Evolutionary conservation across 1,284 basidiomycete species (phyloP).

Genomic region (Sanguinoderma infundibulare): DNA sequence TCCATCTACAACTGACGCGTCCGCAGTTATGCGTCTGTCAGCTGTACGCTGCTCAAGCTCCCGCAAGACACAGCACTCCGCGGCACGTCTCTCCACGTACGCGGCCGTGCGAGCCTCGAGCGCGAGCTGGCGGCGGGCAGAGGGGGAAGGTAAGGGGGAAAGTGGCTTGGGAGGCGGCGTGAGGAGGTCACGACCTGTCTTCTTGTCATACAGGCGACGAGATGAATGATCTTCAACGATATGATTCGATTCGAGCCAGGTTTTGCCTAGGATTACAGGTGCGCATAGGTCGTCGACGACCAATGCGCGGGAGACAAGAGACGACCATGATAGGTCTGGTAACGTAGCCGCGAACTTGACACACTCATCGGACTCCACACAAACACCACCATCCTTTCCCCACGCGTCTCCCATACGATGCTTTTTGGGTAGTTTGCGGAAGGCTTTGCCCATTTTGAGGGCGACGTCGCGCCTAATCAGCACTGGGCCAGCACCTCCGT

Average conservation of each 20-base stretch:
- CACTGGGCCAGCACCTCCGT: background rate
- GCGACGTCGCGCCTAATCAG: constrained; percentile 25
- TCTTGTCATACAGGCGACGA: background rate
- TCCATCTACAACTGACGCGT: background rate
- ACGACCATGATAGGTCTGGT: constrained; percentile 11
- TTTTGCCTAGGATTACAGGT: constrained; percentile 24
- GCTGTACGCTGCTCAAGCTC: background rate
- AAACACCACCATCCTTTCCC: too few relatives aligned
- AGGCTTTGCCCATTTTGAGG: constrained; percentile 26
- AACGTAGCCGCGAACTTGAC: constrained; percentile 13
- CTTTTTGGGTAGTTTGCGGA: background rate
- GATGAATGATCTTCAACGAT: constrained; percentile 6
- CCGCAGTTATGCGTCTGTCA: background rate
- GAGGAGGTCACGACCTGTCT: background rate
- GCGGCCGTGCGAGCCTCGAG: background rate
- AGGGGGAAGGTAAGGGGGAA: background rate
- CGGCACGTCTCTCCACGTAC: too few relatives aligned
- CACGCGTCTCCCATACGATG: background rate
- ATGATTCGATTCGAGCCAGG: constrained; percentile 11
- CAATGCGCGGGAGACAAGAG: constrained; percentile 11
- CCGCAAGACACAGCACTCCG: background rate
- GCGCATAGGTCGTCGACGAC: constrained; percentile 16
- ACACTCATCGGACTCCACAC: constrained; percentile 3
- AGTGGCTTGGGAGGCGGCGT: background rate
- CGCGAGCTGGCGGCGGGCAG: too few relatives aligned